These are phyloP conservation scores for Auriscalpium orientale DNA, from an alignment of 768 basidiomycete species.

Conservation along the genomic window DNA sequence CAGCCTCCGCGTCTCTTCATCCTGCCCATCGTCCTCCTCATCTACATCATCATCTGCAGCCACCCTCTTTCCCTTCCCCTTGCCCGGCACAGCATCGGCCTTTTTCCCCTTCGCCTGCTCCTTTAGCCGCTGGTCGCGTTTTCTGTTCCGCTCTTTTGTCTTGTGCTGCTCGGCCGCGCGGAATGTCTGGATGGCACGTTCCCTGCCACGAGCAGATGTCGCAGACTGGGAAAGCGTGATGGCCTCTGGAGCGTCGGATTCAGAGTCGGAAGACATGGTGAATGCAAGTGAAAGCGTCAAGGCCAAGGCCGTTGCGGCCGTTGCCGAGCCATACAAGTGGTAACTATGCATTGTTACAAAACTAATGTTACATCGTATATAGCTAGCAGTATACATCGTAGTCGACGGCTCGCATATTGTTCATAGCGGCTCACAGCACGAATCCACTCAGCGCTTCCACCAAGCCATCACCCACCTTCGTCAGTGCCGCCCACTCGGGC, in stretches of 20 bases:
- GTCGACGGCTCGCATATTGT: background rate
- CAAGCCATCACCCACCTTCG: background rate
- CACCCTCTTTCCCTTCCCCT: background rate
- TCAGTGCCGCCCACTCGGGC: slow-evolving; percentile 11
- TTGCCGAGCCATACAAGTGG: no score
- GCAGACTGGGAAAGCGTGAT: slow-evolving; percentile 11
- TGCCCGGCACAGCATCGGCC: background rate
- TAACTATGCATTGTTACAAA: no score
- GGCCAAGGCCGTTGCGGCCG: no score
- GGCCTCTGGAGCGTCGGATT: slow-evolving; percentile 11
- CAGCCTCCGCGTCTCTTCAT: slow-evolving; percentile 1
- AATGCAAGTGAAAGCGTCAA: no score
- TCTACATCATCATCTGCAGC: slow-evolving; percentile 2
- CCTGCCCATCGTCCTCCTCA: background rate
- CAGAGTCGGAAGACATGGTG: slow-evolving; percentile 4
- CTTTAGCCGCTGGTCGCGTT: slow-evolving; percentile 12
- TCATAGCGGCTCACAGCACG: background rate
- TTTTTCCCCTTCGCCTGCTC: slow-evolving; percentile 7
- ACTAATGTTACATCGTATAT: no score
- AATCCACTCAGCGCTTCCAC: background rate
- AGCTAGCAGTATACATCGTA: no score
- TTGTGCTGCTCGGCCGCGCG: slow-evolving; percentile 5
- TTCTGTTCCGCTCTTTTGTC: slow-evolving; percentile 8
- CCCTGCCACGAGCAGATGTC: slow-evolving; percentile 2
- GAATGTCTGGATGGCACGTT: slow-evolving; percentile 4